These are phyloP conservation scores for Ambrosia trifida DNA, from an alignment of 129 eudicot genomes.

Conservation along the genomic window DNA sequence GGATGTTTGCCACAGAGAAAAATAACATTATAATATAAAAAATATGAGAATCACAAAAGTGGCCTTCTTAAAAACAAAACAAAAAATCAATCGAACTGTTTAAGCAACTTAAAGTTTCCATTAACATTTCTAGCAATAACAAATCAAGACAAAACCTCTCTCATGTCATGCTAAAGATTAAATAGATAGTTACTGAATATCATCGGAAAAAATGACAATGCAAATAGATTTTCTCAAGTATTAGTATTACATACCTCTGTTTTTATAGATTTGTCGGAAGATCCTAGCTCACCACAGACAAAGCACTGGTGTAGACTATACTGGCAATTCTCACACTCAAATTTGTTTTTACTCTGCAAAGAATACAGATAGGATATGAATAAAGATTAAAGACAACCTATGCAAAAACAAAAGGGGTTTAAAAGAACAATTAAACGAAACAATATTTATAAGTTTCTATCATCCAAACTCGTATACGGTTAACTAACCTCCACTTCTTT, in stretches of 20 bases:
- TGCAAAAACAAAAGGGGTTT: not conserved
- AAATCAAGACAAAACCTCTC: not conserved
- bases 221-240: slow-evolving; percentile 6
- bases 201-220: slow-evolving; percentile 5
- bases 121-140: not conserved
- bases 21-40: not conserved
- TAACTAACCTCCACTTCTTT: slow-evolving; percentile 48
- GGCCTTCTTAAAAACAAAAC: not conserved
- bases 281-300: slow-evolving; percentile 67
- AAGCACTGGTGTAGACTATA: slow-evolving; percentile 69
- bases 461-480: slow-evolving; percentile 9
- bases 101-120: not conserved
- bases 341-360: slow-evolving; percentile 50
- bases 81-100: not conserved
- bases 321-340: slow-evolving; percentile 62
- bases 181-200: not conserved
- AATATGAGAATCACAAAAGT: not conserved
- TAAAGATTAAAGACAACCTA: slow-evolving; percentile 1
- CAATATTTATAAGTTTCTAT: slow-evolving; percentile 5
- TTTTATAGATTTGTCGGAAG: slow-evolving; percentile 59
- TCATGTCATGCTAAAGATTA: slow-evolving; percentile 10
- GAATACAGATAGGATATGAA: not conserved
- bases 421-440: slow-evolving; percentile 5
- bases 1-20: not conserved
- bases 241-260: slow-evolving; percentile 51